Conservation (phyloP, 1,284 basidiomycete genomes). For the Irpex sp. region DNA sequence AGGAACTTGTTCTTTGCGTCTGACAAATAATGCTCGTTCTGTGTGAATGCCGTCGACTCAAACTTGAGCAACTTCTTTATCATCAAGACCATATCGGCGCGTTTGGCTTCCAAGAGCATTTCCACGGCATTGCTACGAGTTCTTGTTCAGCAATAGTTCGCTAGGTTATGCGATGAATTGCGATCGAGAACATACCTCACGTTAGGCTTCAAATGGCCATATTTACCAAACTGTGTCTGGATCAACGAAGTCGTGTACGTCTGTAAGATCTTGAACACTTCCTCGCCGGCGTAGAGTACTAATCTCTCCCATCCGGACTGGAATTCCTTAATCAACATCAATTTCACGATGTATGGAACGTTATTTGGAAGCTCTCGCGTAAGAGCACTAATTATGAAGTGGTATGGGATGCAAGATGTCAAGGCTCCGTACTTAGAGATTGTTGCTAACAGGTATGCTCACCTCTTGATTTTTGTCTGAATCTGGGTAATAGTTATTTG, state of each 20-base stretch:
- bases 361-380: constrained; percentile 49
- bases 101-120: constrained; percentile 9
- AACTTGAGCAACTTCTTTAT: constrained; percentile 11
- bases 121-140: constrained; percentile 4
- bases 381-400: constrained; percentile 31
- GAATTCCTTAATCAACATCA: constrained; percentile 35
- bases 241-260: constrained; percentile 17
- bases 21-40: constrained; percentile 15
- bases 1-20: constrained; percentile 15
- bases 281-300: constrained; percentile 33
- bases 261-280: constrained; percentile 26
- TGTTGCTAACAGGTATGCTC: background rate
- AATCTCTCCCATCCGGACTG: constrained; percentile 37
- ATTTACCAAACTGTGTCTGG: constrained; percentile 4
- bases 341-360: constrained; percentile 46
- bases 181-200: constrained; percentile 10
- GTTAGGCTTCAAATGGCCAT: constrained; percentile 6
- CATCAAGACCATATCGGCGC: constrained; percentile 1
- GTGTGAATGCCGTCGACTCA: constrained; percentile 17
- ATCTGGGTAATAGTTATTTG: constrained; percentile 11
- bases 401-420: background rate
- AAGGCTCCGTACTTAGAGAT: background rate
- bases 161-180: background rate
- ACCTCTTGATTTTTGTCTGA: constrained; percentile 19
- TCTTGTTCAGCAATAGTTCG: no score